phyloP scores from a whole-genome alignment of 2,329 filamentous ascomycete species.

The Penicillium occitanis region DNA sequence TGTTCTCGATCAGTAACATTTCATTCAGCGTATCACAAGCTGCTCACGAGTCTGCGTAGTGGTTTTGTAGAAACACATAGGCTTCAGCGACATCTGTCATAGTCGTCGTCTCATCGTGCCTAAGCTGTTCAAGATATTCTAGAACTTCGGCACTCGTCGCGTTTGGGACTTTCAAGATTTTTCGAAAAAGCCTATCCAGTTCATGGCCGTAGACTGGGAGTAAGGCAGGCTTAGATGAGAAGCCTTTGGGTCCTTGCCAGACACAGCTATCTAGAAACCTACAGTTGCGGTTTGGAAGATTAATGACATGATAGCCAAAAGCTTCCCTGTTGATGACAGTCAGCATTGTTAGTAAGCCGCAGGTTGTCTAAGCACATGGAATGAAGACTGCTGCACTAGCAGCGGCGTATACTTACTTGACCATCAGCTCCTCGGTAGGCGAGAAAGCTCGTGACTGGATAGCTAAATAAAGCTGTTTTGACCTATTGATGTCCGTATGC shows the following conservation, averaged over 20 bases:
- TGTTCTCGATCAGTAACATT: not conserved
- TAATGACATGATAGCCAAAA: not conserved
- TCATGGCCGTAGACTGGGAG: not conserved
- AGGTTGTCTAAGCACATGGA: not conserved
- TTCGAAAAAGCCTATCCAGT: not conserved
- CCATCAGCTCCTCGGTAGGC: not conserved
- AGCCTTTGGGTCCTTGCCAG: not conserved
- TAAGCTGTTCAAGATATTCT: not conserved
- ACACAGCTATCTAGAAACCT: not conserved
- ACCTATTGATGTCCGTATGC: not conserved
- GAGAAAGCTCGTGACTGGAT: not conserved
- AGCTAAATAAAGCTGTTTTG: not conserved
- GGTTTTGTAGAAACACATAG: not conserved
- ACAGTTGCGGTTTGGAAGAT: not conserved
- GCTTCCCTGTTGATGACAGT: not conserved
- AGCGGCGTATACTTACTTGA: not conserved
- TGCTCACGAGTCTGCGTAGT: not conserved
- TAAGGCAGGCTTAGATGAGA: not conserved
- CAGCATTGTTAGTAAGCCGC: not conserved
- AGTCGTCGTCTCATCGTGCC: not conserved
- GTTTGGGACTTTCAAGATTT: not conserved
- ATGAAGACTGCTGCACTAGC: not conserved
- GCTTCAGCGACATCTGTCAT: not conserved
- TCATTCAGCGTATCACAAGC: not conserved
- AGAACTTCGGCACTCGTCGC: not conserved